Percentiles rank a stretch among this genome's conserved stretches.
Conservation (phyloP, 2,329 filamentous ascomycete species). For the Torrubiellomyces zombiae region DNA sequence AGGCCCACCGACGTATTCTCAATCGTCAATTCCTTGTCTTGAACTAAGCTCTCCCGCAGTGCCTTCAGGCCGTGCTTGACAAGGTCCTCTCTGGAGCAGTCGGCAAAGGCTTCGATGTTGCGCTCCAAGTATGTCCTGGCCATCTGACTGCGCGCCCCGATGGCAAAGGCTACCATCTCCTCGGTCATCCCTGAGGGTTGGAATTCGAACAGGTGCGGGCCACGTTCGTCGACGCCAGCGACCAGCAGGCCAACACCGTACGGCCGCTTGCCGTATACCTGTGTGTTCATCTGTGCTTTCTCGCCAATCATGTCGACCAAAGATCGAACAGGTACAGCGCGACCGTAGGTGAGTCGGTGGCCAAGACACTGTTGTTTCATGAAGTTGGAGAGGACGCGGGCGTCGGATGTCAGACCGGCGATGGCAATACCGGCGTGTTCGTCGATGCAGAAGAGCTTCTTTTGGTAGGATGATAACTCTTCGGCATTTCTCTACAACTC, state of each 20-base stretch:
- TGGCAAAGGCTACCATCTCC: slow-evolving; percentile 93
- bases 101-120: slow-evolving; percentile 69
- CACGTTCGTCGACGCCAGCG: slow-evolving; percentile 82
- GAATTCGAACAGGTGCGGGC: slow-evolving; percentile 96
- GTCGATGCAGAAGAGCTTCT: slow-evolving; percentile 95
- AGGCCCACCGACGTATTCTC: slow-evolving; percentile 92
- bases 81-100: slow-evolving; percentile 65
- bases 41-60: slow-evolving; percentile 85
- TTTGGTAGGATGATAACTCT: slow-evolving; percentile 98
- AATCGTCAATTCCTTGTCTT: slow-evolving; percentile 94
- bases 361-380: slow-evolving; percentile 99
- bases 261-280: slow-evolving; percentile 89
- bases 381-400: slow-evolving; percentile 98
- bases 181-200: slow-evolving; percentile 91
- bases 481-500: slow-evolving; percentile 74
- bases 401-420: slow-evolving; percentile 90
- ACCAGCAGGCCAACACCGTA: slow-evolving; percentile 91
- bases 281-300: slow-evolving; percentile 94
- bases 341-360: slow-evolving; percentile 89
- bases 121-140: slow-evolving; percentile 91
- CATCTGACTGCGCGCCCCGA: slow-evolving; percentile 94
- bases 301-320: slow-evolving; percentile 88
- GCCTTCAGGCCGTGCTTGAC: slow-evolving; percentile 81
- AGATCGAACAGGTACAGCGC: slow-evolving; percentile 75
- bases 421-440: slow-evolving; percentile 92